Evolutionary conservation across 169 alveolate species (phyloP).

Genomic region (Plasmodium fragile): DNA sequence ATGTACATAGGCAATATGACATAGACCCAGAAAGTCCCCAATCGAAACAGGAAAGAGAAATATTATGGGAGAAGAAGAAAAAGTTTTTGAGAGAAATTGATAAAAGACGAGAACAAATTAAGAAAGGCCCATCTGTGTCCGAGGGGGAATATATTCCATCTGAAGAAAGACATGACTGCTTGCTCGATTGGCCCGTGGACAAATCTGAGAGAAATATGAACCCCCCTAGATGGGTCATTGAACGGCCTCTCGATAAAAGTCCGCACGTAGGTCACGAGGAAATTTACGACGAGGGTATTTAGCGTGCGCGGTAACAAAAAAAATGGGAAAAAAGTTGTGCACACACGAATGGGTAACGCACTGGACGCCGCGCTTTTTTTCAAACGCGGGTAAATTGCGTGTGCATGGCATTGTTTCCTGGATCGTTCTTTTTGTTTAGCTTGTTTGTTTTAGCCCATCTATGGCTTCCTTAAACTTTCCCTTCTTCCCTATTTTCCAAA

Average conservation of each 20-base stretch:
- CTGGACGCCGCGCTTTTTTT: background rate
- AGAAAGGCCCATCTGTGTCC: constrained; percentile 60
- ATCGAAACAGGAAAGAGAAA: constrained; percentile 84
- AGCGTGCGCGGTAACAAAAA: background rate
- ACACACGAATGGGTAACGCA: background rate
- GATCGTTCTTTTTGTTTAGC: background rate
- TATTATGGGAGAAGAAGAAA: constrained; percentile 70
- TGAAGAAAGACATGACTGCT: constrained; percentile 78
- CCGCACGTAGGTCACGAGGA: constrained; percentile 75
- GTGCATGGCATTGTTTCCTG: background rate
- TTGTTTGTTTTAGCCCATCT: background rate
- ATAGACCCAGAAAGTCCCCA: constrained; percentile 86
- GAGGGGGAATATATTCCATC: constrained; percentile 63
- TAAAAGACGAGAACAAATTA: constrained; percentile 72
- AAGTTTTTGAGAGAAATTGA: constrained; percentile 47
- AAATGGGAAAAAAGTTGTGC: background rate
- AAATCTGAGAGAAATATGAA: constrained; percentile 75
- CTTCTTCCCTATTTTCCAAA: background rate
- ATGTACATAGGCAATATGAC: constrained; percentile 88
- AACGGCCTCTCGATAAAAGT: constrained; percentile 64
- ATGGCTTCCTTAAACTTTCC: background rate
- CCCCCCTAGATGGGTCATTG: constrained; percentile 77
- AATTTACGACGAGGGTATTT: constrained; percentile 73
- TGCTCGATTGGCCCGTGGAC: constrained; percentile 77
- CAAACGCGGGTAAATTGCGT: background rate